Percentiles rank a stretch among this genome's conserved stretches.
These are phyloP conservation scores for Bothriochloa decipiens DNA, from an alignment of 176 grass and related monocot species.

Conservation along the genomic window DNA sequence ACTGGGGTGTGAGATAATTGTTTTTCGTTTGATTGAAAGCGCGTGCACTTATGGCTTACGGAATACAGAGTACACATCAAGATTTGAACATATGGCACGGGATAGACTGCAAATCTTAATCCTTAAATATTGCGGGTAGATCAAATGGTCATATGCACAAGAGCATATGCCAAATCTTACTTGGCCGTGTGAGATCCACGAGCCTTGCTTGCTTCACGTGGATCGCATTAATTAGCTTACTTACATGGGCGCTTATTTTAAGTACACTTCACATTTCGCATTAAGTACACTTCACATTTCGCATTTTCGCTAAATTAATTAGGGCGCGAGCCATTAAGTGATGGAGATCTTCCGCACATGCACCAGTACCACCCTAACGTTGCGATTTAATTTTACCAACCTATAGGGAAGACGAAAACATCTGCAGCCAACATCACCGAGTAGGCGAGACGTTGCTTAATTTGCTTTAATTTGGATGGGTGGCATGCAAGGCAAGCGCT, in stretches of 20 bases:
- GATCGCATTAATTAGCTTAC: neutral
- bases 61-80: no score
- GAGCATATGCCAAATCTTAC: neutral
- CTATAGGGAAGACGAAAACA: neutral
- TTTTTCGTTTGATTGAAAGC: no score
- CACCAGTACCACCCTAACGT: neutral
- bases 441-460: neutral
- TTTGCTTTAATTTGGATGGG: neutral
- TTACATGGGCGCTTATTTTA: neutral
- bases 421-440: neutral
- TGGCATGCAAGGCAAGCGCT: neutral
- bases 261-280: neutral
- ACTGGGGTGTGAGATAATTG: no score
- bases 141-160: neutral
- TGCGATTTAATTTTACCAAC: neutral
- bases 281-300: neutral
- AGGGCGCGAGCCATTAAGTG: neutral
- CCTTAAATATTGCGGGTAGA: neutral
- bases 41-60: no score
- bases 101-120: neutral
- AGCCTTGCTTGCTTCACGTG: constrained; percentile 6
- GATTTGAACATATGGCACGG: neutral
- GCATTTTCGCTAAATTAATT: neutral
- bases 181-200: neutral
- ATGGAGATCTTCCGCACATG: constrained; percentile 1